Percentiles rank a stretch among this genome's conserved stretches.
Conservation (phyloP, 768 basidiomycete genomes). For the Lactarius sp. region DNA sequence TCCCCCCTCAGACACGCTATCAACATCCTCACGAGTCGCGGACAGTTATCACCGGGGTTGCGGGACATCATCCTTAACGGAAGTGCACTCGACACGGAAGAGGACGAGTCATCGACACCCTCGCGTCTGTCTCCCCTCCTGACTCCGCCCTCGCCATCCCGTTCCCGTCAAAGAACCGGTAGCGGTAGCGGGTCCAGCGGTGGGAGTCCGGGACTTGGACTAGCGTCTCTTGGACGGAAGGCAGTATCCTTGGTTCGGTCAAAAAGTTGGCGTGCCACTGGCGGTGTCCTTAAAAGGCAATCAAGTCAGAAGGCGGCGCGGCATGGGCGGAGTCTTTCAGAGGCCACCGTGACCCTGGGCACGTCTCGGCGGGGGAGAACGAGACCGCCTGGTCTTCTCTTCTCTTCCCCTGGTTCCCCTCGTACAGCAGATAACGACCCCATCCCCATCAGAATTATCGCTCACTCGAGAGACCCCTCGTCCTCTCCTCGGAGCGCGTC, state of each 20-base stretch:
- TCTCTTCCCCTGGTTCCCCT: neutral
- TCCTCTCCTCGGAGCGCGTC: neutral
- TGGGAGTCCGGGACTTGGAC: neutral
- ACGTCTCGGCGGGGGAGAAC: neutral
- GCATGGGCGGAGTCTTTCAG: slow-evolving; percentile 14
- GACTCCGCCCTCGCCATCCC: neutral
- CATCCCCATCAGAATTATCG: neutral
- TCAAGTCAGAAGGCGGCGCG: neutral
- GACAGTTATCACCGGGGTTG: slow-evolving; percentile 19
- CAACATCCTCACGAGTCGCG: slow-evolving; percentile 25
- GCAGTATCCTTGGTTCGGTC: slow-evolving; percentile 19
- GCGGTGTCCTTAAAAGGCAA: slow-evolving; percentile 21
- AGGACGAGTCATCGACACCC: slow-evolving; percentile 11
- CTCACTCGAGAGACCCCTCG: neutral
- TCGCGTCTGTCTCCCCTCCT: neutral
- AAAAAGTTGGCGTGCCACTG: slow-evolving; percentile 7
- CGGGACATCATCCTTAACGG: neutral
- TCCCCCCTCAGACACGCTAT: slow-evolving; percentile 25
- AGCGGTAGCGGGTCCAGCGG: neutral
- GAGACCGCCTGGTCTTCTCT: slow-evolving; percentile 8
- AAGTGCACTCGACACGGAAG: slow-evolving; percentile 11
- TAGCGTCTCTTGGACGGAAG: slow-evolving; percentile 3
- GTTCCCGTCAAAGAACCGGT: neutral
- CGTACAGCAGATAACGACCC: neutral
- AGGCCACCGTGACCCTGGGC: neutral